Conservation (phyloP, 2,329 filamentous ascomycete species). For the Botryosphaeria dothidea region DNA sequence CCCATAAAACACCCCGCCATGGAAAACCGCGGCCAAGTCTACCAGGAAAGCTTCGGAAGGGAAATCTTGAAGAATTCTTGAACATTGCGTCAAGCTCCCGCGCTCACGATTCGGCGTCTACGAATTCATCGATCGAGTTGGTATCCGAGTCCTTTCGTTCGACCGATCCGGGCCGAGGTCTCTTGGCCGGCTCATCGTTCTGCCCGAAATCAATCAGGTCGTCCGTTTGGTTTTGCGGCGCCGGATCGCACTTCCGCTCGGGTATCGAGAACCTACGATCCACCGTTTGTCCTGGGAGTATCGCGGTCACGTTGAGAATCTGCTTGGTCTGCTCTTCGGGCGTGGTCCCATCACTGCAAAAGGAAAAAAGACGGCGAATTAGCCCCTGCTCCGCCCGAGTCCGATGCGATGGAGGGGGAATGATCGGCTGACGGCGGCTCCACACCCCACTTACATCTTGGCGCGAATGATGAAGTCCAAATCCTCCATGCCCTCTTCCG, state of each 20-base stretch:
- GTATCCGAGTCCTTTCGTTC: slow-evolving; percentile 44
- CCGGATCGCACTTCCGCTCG: slow-evolving; percentile 46
- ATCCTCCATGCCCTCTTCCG: slow-evolving; percentile 81
- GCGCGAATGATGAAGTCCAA: slow-evolving; percentile 95
- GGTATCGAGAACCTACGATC: slow-evolving; percentile 56
- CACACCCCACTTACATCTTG: slow-evolving; percentile 62
- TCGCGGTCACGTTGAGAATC: slow-evolving; percentile 81
- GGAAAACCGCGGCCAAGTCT: background rate
- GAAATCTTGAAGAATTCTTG: background rate
- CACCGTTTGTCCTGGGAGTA: slow-evolving; percentile 70
- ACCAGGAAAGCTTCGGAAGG: background rate
- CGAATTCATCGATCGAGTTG: slow-evolving; percentile 48
- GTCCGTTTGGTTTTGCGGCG: slow-evolving; percentile 25
- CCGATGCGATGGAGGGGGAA: background rate
- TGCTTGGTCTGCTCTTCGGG: slow-evolving; percentile 75
- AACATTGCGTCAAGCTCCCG: background rate
- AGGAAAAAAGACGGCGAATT: slow-evolving; percentile 19
- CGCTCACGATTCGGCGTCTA: slow-evolving; percentile 46
- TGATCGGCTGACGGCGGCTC: background rate
- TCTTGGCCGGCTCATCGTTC: slow-evolving; percentile 31
- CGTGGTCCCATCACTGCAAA: slow-evolving; percentile 61
- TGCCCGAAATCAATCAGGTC: slow-evolving; percentile 63
- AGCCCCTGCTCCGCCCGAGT: background rate
- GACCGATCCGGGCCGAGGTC: slow-evolving; percentile 20
- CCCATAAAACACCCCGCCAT: background rate